phyloP scores from a whole-genome alignment of 1,284 basidiomycete species.

The Heliocybe sulcata region DNA sequence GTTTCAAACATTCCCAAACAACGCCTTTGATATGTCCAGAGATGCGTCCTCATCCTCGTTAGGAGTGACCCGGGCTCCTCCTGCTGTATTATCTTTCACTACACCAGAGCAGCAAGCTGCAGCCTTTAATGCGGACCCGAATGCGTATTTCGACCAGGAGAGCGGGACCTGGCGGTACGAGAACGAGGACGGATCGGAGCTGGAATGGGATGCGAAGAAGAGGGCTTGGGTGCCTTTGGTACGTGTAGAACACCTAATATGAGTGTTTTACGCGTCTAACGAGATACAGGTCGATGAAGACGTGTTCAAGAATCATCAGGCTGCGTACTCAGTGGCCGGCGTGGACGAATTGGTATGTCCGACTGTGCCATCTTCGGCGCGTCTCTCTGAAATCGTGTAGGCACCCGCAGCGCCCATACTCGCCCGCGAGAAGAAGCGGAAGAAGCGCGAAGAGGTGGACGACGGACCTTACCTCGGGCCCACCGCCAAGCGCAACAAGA shows the following conservation, averaged over 20 bases:
- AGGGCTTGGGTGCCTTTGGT: conserved; percentile 81
- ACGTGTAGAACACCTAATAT: conserved; percentile 21
- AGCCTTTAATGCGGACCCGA: conserved; percentile 50
- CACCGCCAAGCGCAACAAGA: conserved; percentile 55
- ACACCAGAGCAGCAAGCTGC: neutral
- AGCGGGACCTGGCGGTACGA: conserved; percentile 85
- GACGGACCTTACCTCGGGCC: conserved; percentile 27
- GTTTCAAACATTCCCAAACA: conserved; percentile 1
- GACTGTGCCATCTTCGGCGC: conserved; percentile 13
- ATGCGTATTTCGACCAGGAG: conserved; percentile 74
- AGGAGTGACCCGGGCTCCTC: neutral
- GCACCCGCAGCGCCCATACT: conserved; percentile 79
- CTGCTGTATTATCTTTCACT: neutral
- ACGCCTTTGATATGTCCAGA: neutral
- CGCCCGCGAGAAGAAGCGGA: conserved; percentile 73
- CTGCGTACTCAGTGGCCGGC: conserved; percentile 84
- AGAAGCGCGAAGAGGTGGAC: conserved; percentile 63
- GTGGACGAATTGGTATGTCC: conserved; percentile 83
- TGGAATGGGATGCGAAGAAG: conserved; percentile 79
- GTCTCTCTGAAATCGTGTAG: conserved; percentile 31
- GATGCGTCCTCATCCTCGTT: neutral
- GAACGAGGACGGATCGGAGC: conserved; percentile 80
- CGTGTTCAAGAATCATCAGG: conserved; percentile 80
- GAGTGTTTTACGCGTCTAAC: conserved; percentile 1
- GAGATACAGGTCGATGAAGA: conserved; percentile 68